phyloP scores from a whole-genome alignment of 108 stramenopile species.

The Hondaea fermentalgiana region DNA sequence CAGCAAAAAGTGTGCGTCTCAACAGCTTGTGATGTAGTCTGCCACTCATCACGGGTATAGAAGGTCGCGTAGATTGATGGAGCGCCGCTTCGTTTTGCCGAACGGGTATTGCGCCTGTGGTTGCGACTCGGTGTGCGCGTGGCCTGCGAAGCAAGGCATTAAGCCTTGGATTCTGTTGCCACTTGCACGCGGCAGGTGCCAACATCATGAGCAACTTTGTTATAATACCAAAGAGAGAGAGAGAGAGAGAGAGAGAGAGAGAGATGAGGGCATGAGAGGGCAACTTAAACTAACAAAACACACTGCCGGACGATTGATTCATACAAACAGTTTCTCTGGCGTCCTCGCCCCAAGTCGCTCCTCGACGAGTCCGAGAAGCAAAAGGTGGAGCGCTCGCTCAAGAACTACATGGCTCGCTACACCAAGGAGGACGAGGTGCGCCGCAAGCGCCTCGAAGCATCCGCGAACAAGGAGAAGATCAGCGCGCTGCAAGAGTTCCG shows the following conservation, averaged over 20 bases:
- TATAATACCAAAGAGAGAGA: too few species aligned
- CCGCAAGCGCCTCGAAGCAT: slow-evolving; percentile 1
- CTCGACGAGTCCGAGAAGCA: neutral
- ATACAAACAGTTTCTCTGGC: neutral
- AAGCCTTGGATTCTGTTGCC: too few species aligned
- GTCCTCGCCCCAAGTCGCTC: neutral
- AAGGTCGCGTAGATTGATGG: neutral
- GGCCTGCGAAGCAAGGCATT: too few species aligned
- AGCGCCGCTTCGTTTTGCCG: too few species aligned
- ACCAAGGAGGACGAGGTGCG: slow-evolving; percentile 3
- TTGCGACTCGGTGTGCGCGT: too few species aligned
- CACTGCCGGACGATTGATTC: neutral
- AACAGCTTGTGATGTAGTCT: neutral
- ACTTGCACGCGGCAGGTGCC: too few species aligned
- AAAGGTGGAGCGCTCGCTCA: slow-evolving; percentile 2
- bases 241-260: too few species aligned
- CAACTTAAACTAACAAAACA: too few species aligned
- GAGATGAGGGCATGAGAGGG: too few species aligned
- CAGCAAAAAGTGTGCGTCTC: neutral
- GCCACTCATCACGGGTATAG: neutral
- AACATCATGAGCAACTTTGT: too few species aligned
- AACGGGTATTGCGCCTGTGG: too few species aligned
- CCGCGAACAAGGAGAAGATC: slow-evolving; percentile 12
- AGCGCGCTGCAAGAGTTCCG: neutral
- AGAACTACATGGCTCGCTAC: slow-evolving; percentile 11